Conservation (phyloP, 2,329 filamentous ascomycete genomes). For the Trichophyton rubrum region DNA sequence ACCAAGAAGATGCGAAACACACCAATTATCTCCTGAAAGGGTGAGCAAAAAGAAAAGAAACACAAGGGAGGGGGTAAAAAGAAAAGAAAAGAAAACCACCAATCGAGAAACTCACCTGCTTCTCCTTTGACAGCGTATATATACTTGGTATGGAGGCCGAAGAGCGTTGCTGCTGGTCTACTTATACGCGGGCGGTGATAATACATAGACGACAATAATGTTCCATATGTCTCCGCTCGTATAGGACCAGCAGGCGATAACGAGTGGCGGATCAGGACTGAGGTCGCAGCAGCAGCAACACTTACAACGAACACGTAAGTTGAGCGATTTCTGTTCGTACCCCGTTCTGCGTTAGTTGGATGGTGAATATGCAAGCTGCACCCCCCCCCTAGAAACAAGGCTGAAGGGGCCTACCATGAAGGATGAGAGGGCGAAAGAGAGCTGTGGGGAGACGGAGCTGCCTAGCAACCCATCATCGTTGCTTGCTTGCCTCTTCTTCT, state of each 20-base stretch:
- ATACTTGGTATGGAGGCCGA: not conserved
- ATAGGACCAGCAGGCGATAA: not conserved
- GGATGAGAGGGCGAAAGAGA: not conserved
- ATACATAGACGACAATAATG: not conserved
- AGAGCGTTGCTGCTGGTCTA: not conserved
- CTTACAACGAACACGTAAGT: not conserved
- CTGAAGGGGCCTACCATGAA: not conserved
- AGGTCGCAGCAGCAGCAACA: not conserved
- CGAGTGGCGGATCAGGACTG: not conserved
- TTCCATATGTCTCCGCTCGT: not conserved
- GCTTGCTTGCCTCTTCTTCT: not conserved
- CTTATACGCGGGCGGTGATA: not conserved
- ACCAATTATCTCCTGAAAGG: slow-evolving; percentile 1
- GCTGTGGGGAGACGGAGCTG: not conserved
- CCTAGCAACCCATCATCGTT: not conserved
- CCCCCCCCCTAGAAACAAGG: not conserved
- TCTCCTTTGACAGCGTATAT: not conserved
- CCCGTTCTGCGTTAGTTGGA: not conserved
- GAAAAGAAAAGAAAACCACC: not conserved
- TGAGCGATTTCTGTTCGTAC: not conserved
- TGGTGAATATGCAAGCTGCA: not conserved
- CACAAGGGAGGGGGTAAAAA: not conserved
- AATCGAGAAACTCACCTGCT: not conserved
- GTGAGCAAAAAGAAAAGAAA: not conserved
- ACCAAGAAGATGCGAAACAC: slow-evolving; percentile 3